Conservation (phyloP, 805 yeast species). For the Wickerhamiella sorbophila region DNA sequence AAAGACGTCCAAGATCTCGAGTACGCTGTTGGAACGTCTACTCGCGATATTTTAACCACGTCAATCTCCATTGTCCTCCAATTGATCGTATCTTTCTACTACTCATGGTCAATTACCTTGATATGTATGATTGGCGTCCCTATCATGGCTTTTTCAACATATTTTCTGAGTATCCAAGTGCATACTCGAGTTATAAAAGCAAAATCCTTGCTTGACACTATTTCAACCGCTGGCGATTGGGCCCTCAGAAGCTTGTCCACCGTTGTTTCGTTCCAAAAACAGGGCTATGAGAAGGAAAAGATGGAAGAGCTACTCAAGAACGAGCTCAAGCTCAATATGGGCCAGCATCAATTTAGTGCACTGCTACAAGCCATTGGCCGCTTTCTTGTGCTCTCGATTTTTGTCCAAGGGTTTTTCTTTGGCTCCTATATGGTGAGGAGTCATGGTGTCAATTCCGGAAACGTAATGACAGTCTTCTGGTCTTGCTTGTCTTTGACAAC, state of each 20-base stretch:
- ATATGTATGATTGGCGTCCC: slow-evolving; percentile 68
- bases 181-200: slow-evolving; percentile 38
- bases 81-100: slow-evolving; percentile 43
- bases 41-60: slow-evolving; percentile 64
- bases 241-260: slow-evolving; percentile 43
- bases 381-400: slow-evolving; percentile 50
- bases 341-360: slow-evolving; percentile 33
- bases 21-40: slow-evolving; percentile 31
- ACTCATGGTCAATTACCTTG: slow-evolving; percentile 76
- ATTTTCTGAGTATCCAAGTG: slow-evolving; percentile 37
- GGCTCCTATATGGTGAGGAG: slow-evolving; percentile 53
- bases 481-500: slow-evolving; percentile 65
- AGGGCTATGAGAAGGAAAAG: slow-evolving; percentile 34
- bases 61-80: slow-evolving; percentile 44
- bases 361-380: slow-evolving; percentile 45
- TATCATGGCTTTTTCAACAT: slow-evolving; percentile 37
- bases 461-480: slow-evolving; percentile 70
- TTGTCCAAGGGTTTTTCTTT: slow-evolving; percentile 87
- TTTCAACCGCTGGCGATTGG: slow-evolving; percentile 60
- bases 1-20: slow-evolving; percentile 19
- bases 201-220: slow-evolving; percentile 39
- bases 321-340: slow-evolving; percentile 29
- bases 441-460: slow-evolving; percentile 39
- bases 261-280: slow-evolving; percentile 48
- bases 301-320: slow-evolving; percentile 28